A percentile compares a stretch with the other conserved stretches of the same genome.
Evolutionary conservation across 768 basidiomycete genomes (phyloP).

Genomic region (Suillus clintonianus): DNA sequence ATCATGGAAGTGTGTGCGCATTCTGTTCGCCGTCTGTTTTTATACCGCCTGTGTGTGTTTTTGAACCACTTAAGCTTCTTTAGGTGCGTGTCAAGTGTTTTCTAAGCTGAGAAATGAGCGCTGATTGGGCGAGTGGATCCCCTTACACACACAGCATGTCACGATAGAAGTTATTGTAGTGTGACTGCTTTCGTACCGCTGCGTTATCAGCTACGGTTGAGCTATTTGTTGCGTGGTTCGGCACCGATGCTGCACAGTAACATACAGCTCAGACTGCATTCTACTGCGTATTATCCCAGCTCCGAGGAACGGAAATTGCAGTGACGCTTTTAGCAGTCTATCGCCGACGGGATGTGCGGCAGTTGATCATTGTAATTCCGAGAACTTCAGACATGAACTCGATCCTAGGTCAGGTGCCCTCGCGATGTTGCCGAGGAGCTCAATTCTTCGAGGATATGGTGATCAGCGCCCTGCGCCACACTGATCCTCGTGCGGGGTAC

Average conservation of each 20-base stretch:
- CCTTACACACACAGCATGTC: not conserved
- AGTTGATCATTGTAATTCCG: not conserved
- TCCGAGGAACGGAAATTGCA: not conserved
- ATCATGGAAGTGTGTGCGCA: not conserved
- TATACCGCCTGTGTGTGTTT: not conserved
- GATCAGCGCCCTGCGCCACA: not conserved
- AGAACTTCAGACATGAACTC: not conserved
- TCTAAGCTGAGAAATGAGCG: not conserved
- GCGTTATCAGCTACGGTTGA: conserved; percentile 1
- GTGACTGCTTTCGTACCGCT: not conserved
- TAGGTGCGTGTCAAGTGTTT: not conserved
- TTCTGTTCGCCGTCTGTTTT: not conserved
- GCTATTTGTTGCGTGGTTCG: not conserved
- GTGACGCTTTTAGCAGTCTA: not conserved
- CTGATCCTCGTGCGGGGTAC: not conserved
- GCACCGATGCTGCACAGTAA: not conserved
- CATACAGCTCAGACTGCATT: not conserved
- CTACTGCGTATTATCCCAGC: not conserved
- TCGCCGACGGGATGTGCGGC: not conserved
- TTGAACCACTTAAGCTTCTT: not conserved
- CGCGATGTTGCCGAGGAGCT: not conserved
- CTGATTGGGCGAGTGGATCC: not conserved
- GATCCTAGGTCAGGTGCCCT: not conserved
- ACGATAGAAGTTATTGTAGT: not conserved
- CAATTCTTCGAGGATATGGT: not conserved